These are phyloP conservation scores for Neurospora crassa DNA, from an alignment of 2,329 filamentous ascomycete genomes.

Conservation along the genomic window DNA sequence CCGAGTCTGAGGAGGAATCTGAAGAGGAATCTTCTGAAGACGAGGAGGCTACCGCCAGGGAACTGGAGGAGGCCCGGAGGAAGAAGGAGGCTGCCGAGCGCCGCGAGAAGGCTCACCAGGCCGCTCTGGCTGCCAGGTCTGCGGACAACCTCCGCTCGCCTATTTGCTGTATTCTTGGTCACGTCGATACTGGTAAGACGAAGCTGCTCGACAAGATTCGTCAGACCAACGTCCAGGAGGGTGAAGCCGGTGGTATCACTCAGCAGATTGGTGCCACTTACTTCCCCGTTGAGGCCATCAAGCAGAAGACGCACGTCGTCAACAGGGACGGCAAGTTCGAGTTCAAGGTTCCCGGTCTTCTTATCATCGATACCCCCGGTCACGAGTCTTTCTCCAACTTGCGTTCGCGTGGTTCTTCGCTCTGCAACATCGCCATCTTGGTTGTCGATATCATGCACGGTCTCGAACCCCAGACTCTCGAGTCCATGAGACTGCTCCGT, in stretches of 20 bases:
- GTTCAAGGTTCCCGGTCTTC: constrained; percentile 92
- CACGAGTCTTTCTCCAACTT: constrained; percentile 99
- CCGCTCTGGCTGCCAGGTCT: constrained; percentile 80
- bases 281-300: constrained; percentile 90
- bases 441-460: constrained; percentile 99
- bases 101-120: constrained; percentile 82
- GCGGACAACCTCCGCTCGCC: constrained; percentile 93
- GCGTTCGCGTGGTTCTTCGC: constrained; percentile 89
- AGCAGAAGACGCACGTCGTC: constrained; percentile 86
- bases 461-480: constrained; percentile 89
- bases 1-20: constrained; percentile 52
- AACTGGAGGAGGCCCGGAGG: constrained; percentile 62
- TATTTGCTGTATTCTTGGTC: constrained; percentile 98
- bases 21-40: constrained; percentile 59
- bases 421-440: constrained; percentile 98
- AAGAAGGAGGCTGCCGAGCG: constrained; percentile 86
- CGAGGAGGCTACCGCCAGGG: constrained; percentile 64
- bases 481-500: constrained; percentile 90
- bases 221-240: constrained; percentile 97
- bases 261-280: constrained; percentile 99
- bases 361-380: constrained; percentile 96
- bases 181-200: constrained; percentile 99
- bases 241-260: constrained; percentile 98
- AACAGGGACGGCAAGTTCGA: constrained; percentile 86
- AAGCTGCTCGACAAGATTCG: constrained; percentile 97